Base-by-base conservation (phyloP, 225 moss, liverwort and hornwort genomes). In the Sphagnum tenellum region DNA sequence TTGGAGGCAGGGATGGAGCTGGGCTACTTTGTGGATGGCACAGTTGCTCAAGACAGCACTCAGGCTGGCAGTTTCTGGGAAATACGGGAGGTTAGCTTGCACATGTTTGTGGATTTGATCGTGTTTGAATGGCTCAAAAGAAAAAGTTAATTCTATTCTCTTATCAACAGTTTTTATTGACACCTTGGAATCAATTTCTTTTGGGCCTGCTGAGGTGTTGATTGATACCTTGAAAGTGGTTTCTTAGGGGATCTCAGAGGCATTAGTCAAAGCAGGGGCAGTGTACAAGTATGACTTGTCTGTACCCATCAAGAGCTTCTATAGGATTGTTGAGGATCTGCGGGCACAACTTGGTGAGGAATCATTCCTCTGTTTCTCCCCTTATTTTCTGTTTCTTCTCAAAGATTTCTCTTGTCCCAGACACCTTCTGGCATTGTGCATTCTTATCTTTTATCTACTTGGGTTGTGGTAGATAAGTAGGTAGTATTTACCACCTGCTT, bases 201-300 rank as follows among this genome's bases (percentile, higher is more conserved):
- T 29, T 29, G 29, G 29, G 29, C 29, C 29, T 29, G 29, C 29
- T 29, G 29, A 29, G 29, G 29, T 29, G 29, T 29, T 29, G 29
- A 29, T 29, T 29, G 29, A 29, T 29, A 29, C 29, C 29, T 29
- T 29, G 29, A 29, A 29, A 29, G 29, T 29, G 29, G 52, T 52
- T 52, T 52, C 6, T 52, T 52, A 94, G 96, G 96, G 92, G 61
- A 85, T 98, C 68, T 53, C 85, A 64, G 92, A 98, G 77, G 89
- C 96, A 71, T 76, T 87, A 50, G 76, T 71, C 59, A 98, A 92
- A 72, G 85, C 81, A 70, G 96, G 92, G 72, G 90, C 83, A 63
- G 77, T 84, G 12, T 98, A 98, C 58, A 98, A 98, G 71, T 98
- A 98, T 67, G 96, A 98, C 73, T 75, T 98, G 14, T 90, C 96